Percentiles rank a stretch among this genome's conserved stretches.
phyloP scores from a whole-genome alignment of 176 grass and related monocot genomes.

The Oryza coarctata region DNA sequence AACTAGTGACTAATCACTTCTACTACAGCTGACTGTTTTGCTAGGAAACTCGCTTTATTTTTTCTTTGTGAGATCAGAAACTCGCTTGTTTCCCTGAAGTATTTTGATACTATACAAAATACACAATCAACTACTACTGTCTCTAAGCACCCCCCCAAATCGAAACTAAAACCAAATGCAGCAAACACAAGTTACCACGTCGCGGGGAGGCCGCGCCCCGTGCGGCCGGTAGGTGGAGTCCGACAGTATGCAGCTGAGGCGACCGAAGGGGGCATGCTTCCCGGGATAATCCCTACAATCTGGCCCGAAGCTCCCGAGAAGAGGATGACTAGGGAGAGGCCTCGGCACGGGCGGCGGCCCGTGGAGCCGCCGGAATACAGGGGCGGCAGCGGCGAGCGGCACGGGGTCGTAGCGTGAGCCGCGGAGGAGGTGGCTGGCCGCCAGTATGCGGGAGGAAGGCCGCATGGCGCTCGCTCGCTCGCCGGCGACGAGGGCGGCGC shows the following conservation, averaged over 20 bases:
- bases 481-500: neutral
- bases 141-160: neutral
- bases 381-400: slow-evolving; percentile 12
- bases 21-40: too few relatives aligned
- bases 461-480: slow-evolving; percentile 37
- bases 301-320: slow-evolving; percentile 18
- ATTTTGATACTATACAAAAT: neutral
- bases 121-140: neutral
- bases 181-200: slow-evolving; percentile 33
- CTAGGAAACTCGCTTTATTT: too few relatives aligned
- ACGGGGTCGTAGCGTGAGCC: slow-evolving; percentile 21
- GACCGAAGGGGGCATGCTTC: neutral
- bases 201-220: slow-evolving; percentile 23
- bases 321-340: slow-evolving; percentile 22
- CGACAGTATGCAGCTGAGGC: slow-evolving; percentile 22
- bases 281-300: slow-evolving; percentile 6
- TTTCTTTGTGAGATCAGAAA: too few relatives aligned
- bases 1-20: too few relatives aligned
- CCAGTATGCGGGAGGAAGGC: slow-evolving; percentile 43
- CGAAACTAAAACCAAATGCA: slow-evolving; percentile 14
- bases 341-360: slow-evolving; percentile 17
- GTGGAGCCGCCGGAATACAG: slow-evolving; percentile 30
- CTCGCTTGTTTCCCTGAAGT: neutral
- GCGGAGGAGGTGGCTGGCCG: slow-evolving; percentile 34
- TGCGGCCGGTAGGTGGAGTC: slow-evolving; percentile 24